Evolutionary conservation across 495 filamentous ascomycete species (phyloP).

Genomic region (Oidiodendron maius): DNA sequence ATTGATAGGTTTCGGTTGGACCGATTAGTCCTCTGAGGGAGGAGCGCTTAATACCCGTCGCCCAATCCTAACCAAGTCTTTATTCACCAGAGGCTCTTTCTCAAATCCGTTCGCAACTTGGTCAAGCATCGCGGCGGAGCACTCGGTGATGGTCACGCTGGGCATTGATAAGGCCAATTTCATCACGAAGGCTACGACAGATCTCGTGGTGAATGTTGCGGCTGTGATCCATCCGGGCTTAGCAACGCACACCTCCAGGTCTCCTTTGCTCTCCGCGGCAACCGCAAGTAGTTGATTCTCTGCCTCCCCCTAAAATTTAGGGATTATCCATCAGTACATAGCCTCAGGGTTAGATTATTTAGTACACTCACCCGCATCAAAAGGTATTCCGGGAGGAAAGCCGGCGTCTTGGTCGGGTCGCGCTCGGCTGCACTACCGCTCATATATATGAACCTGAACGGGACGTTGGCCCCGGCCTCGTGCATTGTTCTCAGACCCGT

Average conservation of each 20-base stretch:
- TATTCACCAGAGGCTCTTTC: conserved; percentile 38
- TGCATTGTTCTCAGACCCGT: conserved; percentile 33
- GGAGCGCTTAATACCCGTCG: too few species aligned
- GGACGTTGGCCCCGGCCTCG: conserved; percentile 18
- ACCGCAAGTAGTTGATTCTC: conserved; percentile 35
- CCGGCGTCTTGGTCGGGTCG: conserved; percentile 30
- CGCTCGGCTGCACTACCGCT: conserved; percentile 31
- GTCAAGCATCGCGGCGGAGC: conserved; percentile 37
- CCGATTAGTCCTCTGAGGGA: too few species aligned
- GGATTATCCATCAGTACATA: too few species aligned
- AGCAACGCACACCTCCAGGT: conserved; percentile 33
- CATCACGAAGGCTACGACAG: conserved; percentile 7
- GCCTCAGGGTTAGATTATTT: background rate
- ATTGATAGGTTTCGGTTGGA: too few species aligned
- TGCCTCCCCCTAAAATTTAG: conserved; percentile 30
- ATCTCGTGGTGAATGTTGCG: conserved; percentile 15
- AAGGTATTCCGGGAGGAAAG: conserved; percentile 29
- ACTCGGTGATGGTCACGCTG: conserved; percentile 27
- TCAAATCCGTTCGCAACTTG: conserved; percentile 38
- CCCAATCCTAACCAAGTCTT: conserved; percentile 37
- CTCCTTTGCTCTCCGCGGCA: conserved; percentile 23
- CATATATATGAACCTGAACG: conserved; percentile 42
- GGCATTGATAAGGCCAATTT: conserved; percentile 18
- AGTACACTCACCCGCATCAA: conserved; percentile 31
- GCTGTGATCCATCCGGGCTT: conserved; percentile 33